These are phyloP conservation scores for Alternaria arbusti DNA, from an alignment of 2,329 filamentous ascomycete genomes.

Conservation along the genomic window DNA sequence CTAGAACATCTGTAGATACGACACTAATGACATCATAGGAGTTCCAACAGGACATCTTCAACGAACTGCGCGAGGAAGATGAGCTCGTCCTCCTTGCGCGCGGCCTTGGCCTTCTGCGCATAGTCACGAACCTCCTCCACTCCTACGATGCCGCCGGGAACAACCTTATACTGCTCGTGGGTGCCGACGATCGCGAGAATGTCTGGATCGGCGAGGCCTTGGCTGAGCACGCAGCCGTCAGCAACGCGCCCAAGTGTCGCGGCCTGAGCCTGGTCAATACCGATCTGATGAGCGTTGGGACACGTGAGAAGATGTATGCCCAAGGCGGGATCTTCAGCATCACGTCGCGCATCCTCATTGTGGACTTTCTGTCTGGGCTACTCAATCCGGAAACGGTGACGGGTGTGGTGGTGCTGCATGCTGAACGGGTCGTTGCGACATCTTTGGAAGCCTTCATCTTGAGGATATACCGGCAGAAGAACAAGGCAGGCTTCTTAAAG, in stretches of 20 bases:
- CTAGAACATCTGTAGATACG: neutral
- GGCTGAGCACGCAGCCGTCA: constrained; percentile 93
- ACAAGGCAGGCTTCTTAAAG: constrained; percentile 92
- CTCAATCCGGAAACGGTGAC: constrained; percentile 85
- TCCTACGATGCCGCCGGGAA: constrained; percentile 96
- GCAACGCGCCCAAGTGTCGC: constrained; percentile 78
- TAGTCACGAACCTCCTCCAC: constrained; percentile 95
- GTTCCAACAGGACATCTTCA: constrained; percentile 96
- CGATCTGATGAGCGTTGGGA: constrained; percentile 84
- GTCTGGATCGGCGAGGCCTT: constrained; percentile 95
- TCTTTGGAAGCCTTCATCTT: constrained; percentile 95
- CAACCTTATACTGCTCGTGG: constrained; percentile 87
- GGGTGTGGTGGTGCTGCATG: constrained; percentile 85
- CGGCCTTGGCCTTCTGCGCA: constrained; percentile 87
- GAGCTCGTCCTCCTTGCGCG: constrained; percentile 90
- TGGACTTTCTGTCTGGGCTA: constrained; percentile 86
- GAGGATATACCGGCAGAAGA: constrained; percentile 90
- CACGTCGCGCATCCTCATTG: constrained; percentile 92
- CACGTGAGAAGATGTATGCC: constrained; percentile 89
- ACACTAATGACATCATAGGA: constrained; percentile 56
- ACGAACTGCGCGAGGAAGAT: constrained; percentile 75
- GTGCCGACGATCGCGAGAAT: constrained; percentile 91
- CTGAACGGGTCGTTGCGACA: constrained; percentile 83
- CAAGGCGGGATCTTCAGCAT: constrained; percentile 93
- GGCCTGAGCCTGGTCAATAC: constrained; percentile 94